Conservation (phyloP, 1,284 basidiomycete species). For the Microbotryum lychnidis-dioicae region DNA sequence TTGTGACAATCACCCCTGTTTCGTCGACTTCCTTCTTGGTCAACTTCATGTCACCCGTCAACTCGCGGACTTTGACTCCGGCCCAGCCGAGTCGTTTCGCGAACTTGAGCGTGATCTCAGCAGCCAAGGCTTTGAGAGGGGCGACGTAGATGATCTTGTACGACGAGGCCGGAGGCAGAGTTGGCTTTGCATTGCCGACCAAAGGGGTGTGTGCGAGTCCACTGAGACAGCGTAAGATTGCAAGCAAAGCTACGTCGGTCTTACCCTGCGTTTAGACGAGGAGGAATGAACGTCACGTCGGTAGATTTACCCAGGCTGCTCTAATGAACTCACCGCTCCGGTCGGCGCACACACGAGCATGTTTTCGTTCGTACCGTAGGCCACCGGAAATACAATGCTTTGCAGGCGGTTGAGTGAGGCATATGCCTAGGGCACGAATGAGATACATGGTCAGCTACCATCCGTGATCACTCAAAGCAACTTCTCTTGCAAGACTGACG, state of each 20-base stretch:
- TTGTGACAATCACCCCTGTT: slow-evolving; percentile 98
- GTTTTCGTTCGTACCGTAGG: slow-evolving; percentile 91
- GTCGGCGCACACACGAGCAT: slow-evolving; percentile 94
- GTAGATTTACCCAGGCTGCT: neutral
- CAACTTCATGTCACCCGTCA: slow-evolving; percentile 98
- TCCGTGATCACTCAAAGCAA: neutral
- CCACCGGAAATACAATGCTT: slow-evolving; percentile 87
- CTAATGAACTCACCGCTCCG: slow-evolving; percentile 62
- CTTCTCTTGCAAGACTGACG: slow-evolving; percentile 46
- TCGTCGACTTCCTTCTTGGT: slow-evolving; percentile 87
- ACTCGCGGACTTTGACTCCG: slow-evolving; percentile 74
- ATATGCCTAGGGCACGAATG: slow-evolving; percentile 57
- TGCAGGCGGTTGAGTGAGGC: slow-evolving; percentile 85
- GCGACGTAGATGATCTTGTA: slow-evolving; percentile 99
- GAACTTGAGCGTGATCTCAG: slow-evolving; percentile 91
- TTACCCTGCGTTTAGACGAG: slow-evolving; percentile 60
- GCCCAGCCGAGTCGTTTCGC: slow-evolving; percentile 86
- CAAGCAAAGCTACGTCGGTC: slow-evolving; percentile 96
- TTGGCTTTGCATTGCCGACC: slow-evolving; percentile 32
- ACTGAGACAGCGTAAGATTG: slow-evolving; percentile 58
- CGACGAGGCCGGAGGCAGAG: slow-evolving; percentile 30
- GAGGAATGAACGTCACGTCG: neutral
- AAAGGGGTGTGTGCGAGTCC: slow-evolving; percentile 51
- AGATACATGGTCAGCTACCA: too few relatives aligned
- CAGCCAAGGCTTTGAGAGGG: slow-evolving; percentile 96